phyloP scores from a whole-genome alignment of 345 rosid genomes.

The Syzygium oleosum region DNA sequence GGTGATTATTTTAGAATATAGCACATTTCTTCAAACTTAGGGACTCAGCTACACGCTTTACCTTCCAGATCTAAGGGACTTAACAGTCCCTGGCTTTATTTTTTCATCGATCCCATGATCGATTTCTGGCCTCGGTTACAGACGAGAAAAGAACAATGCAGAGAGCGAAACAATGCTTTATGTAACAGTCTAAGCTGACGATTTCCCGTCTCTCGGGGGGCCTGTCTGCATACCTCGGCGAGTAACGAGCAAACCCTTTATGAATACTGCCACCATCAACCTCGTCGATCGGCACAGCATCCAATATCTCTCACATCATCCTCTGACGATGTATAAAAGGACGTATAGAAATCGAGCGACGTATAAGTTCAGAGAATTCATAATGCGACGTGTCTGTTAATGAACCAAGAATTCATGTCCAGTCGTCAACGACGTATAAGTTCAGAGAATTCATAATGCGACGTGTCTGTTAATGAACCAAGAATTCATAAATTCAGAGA shows the following conservation, averaged over 20 bases:
- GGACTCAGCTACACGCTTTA: not conserved
- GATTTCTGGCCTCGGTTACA: not conserved
- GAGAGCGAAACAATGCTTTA: not conserved
- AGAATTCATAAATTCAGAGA: not conserved
- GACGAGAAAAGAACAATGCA: not conserved
- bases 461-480: not conserved
- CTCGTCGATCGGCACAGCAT: conserved; percentile 16
- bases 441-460: not conserved
- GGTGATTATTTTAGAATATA: not conserved
- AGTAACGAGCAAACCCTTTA: not conserved
- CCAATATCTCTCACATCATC: conserved; percentile 22
- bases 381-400: not conserved
- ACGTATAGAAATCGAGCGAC: too few relatives aligned
- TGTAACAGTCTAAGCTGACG: not conserved
- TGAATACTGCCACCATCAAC: conserved; percentile 12
- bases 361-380: not conserved
- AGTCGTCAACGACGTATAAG: not conserved
- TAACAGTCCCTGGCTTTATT: not conserved
- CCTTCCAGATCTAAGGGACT: not conserved
- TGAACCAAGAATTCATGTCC: not conserved
- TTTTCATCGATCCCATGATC: not conserved
- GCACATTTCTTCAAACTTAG: not conserved
- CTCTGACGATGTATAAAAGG: conserved; percentile 21
- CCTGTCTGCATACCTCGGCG: conserved; percentile 21
- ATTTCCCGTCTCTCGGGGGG: not conserved